These are phyloP conservation scores for Venturia aucupariae DNA, from an alignment of 2,329 filamentous ascomycete genomes.

Conservation along the genomic window DNA sequence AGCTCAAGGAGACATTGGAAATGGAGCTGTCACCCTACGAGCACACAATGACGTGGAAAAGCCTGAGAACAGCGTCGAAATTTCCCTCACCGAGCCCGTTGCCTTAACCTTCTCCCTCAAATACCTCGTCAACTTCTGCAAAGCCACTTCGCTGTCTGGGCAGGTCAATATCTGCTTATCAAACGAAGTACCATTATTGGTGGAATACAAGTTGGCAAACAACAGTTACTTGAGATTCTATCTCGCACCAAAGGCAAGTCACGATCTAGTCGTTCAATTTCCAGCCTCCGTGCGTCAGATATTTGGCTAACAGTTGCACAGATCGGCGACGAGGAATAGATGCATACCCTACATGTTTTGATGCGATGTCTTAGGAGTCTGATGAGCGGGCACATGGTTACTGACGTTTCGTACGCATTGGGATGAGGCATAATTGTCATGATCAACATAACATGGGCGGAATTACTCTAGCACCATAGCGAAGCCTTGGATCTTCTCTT, in stretches of 20 bases:
- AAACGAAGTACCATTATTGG: slow-evolving; percentile 89
- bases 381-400: slow-evolving; percentile 3
- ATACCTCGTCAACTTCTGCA: slow-evolving; percentile 99
- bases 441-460: background rate
- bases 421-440: background rate
- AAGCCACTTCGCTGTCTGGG: slow-evolving; percentile 74
- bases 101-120: slow-evolving; percentile 96
- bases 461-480: background rate
- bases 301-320: slow-evolving; percentile 25
- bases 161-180: slow-evolving; percentile 89
- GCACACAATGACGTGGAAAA: slow-evolving; percentile 85
- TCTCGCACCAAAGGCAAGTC: slow-evolving; percentile 84
- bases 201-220: slow-evolving; percentile 74
- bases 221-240: slow-evolving; percentile 94
- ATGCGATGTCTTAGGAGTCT: slow-evolving; percentile 7
- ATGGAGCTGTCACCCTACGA: slow-evolving; percentile 84
- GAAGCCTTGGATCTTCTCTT: background rate
- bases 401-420: background rate
- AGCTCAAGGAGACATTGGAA: slow-evolving; percentile 90
- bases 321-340: slow-evolving; percentile 57
- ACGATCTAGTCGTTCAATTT: background rate
- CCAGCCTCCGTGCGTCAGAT: background rate
- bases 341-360: slow-evolving; percentile 12
- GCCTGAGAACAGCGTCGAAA: slow-evolving; percentile 73
- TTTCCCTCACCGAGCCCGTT: slow-evolving; percentile 86